These are phyloP conservation scores for Penicillium frequentans DNA, from an alignment of 2,329 filamentous ascomycete genomes.

Conservation along the genomic window DNA sequence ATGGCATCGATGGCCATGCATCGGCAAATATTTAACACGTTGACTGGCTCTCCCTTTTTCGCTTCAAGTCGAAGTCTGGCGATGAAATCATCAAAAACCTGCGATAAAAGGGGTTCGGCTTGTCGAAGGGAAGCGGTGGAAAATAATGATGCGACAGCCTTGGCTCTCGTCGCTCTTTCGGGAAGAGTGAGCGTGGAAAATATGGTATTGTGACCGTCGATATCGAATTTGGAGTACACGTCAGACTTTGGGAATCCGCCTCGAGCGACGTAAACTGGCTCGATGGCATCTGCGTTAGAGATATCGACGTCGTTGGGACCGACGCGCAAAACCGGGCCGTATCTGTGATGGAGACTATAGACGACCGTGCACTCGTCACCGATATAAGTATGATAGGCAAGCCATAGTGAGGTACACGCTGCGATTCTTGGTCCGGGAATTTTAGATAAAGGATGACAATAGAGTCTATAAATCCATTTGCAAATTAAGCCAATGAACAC, in stretches of 20 bases:
- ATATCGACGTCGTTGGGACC: slow-evolving; percentile 45
- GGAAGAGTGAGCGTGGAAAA: slow-evolving; percentile 50
- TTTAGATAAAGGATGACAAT: slow-evolving; percentile 40
- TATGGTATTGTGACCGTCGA: slow-evolving; percentile 56
- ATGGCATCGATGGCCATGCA: slow-evolving; percentile 57
- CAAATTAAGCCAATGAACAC: neutral
- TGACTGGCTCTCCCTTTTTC: slow-evolving; percentile 15
- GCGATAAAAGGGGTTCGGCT: slow-evolving; percentile 13
- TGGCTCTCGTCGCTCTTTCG: slow-evolving; percentile 49
- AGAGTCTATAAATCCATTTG: slow-evolving; percentile 33
- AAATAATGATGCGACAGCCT: slow-evolving; percentile 54
- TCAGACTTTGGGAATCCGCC: slow-evolving; percentile 56
- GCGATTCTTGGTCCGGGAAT: slow-evolving; percentile 42
- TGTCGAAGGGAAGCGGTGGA: slow-evolving; percentile 22
- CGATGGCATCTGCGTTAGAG: slow-evolving; percentile 46
- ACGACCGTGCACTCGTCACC: slow-evolving; percentile 34
- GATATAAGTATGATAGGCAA: slow-evolving; percentile 27
- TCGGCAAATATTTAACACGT: slow-evolving; percentile 50
- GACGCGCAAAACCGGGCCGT: slow-evolving; percentile 38
- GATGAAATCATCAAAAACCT: slow-evolving; percentile 24
- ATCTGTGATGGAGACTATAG: slow-evolving; percentile 31
- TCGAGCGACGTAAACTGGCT: slow-evolving; percentile 52
- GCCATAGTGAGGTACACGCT: slow-evolving; percentile 34
- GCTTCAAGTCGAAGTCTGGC: slow-evolving; percentile 16
- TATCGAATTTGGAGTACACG: slow-evolving; percentile 58